These are phyloP conservation scores for Nicotiana benthamiana DNA, from an alignment of 257 asterid species.

Conservation along the genomic window DNA sequence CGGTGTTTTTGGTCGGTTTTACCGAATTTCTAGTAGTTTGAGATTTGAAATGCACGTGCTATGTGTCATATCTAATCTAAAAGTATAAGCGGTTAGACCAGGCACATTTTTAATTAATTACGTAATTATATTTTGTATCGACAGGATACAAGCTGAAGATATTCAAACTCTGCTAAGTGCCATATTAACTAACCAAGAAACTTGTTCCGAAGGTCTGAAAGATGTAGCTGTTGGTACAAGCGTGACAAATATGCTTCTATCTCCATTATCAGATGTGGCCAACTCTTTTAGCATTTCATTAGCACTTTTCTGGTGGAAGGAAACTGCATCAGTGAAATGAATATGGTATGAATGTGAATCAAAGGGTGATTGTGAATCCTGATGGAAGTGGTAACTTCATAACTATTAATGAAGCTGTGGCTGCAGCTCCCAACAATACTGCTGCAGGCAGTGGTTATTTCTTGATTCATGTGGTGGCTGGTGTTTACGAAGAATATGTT, in stretches of 20 bases:
- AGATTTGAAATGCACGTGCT: no score
- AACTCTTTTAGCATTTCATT: constrained; percentile 56
- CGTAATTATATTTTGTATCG: no score
- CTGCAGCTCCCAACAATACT: constrained; percentile 45
- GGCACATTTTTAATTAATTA: no score
- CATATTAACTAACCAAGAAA: constrained; percentile 49
- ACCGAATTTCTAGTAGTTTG: no score
- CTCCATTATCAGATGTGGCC: constrained; percentile 49
- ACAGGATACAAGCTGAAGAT: constrained; percentile 21
- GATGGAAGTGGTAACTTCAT: constrained; percentile 47
- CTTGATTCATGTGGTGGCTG: constrained; percentile 41
- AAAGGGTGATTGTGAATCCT: constrained; percentile 41
- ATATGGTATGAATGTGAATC: constrained; percentile 22
- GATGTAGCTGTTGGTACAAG: constrained; percentile 35
- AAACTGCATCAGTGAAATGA: constrained; percentile 34
- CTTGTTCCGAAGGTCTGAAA: constrained; percentile 61
- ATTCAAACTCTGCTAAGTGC: constrained; percentile 63
- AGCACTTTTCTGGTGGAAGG: constrained; percentile 39
- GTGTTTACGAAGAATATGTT: constrained; percentile 59
- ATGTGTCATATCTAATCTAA: no score
- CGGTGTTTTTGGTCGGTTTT: no score
- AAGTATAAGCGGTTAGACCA: no score
- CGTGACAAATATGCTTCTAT: constrained; percentile 23
- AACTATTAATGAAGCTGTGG: constrained; percentile 52
- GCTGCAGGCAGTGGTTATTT: constrained; percentile 42